Conservation (phyloP, 148 eudicot species). For the Fagopyrum esculentum region DNA sequence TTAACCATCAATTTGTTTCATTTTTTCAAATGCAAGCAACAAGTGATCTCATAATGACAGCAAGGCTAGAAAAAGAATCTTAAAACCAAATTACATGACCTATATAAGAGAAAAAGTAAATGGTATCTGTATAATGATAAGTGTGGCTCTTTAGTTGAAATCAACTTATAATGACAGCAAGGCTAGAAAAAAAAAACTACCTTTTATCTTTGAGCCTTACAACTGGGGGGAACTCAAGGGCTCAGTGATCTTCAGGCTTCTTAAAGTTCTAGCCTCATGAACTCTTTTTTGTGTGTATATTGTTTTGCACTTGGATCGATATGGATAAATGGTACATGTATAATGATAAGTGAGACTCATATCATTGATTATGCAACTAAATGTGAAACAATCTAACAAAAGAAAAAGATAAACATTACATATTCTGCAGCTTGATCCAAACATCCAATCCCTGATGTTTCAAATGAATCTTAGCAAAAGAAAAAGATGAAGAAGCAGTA, state of each 20-base stretch:
- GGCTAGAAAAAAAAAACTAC: background rate
- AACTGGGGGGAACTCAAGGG: constrained; percentile 12
- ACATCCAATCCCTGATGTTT: background rate
- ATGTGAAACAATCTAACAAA: background rate
- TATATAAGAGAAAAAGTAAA: too few relatives aligned
- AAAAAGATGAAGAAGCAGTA: too few relatives aligned
- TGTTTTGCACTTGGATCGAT: constrained; percentile 11
- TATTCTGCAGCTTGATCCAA: background rate
- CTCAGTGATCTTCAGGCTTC: constrained; percentile 9
- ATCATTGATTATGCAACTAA: background rate
- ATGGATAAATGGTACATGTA: background rate
- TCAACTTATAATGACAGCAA: too few relatives aligned
- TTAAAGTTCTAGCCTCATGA: constrained; percentile 5
- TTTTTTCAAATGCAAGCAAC: too few relatives aligned
- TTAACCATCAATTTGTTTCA: too few relatives aligned
- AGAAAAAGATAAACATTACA: background rate
- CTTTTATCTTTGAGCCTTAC: constrained; percentile 2
- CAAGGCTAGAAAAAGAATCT: too few relatives aligned
- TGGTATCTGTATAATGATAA: too few relatives aligned
- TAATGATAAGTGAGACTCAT: background rate
- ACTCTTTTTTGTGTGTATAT: constrained; percentile 12
- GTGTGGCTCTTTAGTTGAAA: too few relatives aligned
- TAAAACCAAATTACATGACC: too few relatives aligned
- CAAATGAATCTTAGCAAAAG: background rate
- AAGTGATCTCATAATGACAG: too few relatives aligned